phyloP scores from a whole-genome alignment of 768 basidiomycete species.

The Podaxis pistillaris region DNA sequence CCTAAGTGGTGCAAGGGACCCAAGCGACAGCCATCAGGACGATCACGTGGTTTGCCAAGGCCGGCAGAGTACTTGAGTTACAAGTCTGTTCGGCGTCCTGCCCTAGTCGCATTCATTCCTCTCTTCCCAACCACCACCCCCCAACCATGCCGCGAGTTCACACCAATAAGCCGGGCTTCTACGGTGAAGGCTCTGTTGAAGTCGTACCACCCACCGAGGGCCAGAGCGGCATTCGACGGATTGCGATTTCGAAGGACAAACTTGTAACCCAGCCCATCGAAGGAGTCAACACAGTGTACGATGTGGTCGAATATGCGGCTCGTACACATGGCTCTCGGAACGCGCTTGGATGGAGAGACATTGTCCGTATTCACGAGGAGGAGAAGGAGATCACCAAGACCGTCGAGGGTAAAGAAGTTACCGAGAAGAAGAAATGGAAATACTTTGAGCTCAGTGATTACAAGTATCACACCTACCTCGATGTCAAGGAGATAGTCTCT shows the following conservation, averaged over 20 bases:
- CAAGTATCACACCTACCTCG: conserved; percentile 74
- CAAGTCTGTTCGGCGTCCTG: not conserved
- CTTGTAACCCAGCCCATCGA: conserved; percentile 66
- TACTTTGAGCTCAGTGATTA: conserved; percentile 92
- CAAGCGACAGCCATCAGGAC: no score
- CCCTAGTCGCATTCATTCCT: not conserved
- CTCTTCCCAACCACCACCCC: conserved; percentile 5
- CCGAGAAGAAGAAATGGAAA: conserved; percentile 93
- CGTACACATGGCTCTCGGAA: conserved; percentile 73
- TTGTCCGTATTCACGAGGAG: conserved; percentile 73
- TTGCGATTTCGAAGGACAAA: conserved; percentile 50
- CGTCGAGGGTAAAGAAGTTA: conserved; percentile 78
- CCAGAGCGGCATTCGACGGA: conserved; percentile 58
- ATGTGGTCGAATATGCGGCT: conserved; percentile 73
- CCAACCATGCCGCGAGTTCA: conserved; percentile 29
- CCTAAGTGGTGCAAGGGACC: no score
- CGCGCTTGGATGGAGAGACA: conserved; percentile 78
- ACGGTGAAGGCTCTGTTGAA: conserved; percentile 64
- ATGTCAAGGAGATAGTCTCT: conserved; percentile 62
- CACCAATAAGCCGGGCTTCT: conserved; percentile 44
- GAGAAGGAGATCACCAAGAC: conserved; percentile 86
- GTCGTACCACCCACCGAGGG: conserved; percentile 42
- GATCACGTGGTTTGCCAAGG: not conserved
- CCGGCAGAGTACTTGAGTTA: not conserved
- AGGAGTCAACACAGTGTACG: conserved; percentile 79